Evolutionary conservation across 148 eudicot species (phyloP).

Genomic region (Rhododendron simsii): DNA sequence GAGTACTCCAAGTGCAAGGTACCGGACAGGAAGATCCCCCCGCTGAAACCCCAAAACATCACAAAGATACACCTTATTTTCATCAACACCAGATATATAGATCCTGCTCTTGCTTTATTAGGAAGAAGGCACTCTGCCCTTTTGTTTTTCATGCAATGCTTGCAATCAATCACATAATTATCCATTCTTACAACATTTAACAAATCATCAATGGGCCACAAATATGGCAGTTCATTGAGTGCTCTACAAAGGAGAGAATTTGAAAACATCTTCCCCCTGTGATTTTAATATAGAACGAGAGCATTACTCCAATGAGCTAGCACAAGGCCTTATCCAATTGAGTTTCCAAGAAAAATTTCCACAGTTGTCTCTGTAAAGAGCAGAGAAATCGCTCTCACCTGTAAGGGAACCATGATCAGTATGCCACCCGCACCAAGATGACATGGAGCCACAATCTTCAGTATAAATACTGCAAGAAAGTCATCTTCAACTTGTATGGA

Average conservation of each 20-base stretch:
- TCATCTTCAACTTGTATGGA: not conserved
- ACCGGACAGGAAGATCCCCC: no score
- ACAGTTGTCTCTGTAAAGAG: not conserved
- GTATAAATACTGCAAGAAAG: slow-evolving; percentile 35
- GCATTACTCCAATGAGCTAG: not conserved
- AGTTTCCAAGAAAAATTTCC: not conserved
- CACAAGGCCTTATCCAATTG: not conserved
- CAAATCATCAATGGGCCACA: not conserved
- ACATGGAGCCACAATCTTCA: slow-evolving; percentile 48
- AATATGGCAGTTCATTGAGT: not conserved
- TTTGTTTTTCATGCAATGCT: not conserved
- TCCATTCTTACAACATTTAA: not conserved
- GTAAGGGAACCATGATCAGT: slow-evolving; percentile 98
- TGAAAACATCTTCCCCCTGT: not conserved
- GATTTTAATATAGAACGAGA: not conserved
- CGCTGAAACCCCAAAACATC: no score
- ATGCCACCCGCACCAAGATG: slow-evolving; percentile 99
- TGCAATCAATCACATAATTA: not conserved
- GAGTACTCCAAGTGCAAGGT: no score
- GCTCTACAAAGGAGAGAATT: not conserved
- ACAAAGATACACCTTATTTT: no score
- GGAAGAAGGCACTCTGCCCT: not conserved
- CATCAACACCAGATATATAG: no score
- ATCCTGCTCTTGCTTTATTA: no score
- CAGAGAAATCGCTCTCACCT: slow-evolving; percentile 36